phyloP scores from a whole-genome alignment of 306 rosid genomes.

The Fragaria vesca region DNA sequence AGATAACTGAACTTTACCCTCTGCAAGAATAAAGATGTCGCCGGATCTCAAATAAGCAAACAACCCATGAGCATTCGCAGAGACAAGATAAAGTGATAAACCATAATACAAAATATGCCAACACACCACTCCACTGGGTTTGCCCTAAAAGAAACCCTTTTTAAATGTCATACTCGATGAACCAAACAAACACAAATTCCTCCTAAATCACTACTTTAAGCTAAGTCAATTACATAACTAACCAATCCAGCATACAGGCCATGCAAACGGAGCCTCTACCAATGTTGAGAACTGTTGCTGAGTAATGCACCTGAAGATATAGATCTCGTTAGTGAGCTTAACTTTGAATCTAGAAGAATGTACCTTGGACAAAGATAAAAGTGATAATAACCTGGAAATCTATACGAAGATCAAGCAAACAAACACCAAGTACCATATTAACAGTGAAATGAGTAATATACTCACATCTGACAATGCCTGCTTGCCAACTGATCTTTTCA shows the following conservation, averaged over 20 bases:
- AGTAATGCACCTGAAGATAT: conserved; percentile 1
- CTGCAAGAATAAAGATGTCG: neutral
- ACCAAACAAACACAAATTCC: conserved; percentile 20
- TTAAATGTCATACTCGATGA: neutral
- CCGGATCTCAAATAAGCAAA: neutral
- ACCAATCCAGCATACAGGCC: conserved; percentile 17
- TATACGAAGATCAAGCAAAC: neutral
- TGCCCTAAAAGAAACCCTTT: neutral
- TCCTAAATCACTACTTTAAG: conserved; percentile 20
- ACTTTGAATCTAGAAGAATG: neutral
- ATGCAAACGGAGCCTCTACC: neutral
- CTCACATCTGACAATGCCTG: conserved; percentile 13
- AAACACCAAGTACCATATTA: neutral
- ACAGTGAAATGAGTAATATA: neutral
- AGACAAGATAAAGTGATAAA: neutral
- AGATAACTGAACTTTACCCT: neutral
- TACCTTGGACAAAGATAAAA: neutral
- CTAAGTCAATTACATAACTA: conserved; percentile 17
- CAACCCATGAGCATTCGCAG: neutral
- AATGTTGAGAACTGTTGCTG: neutral
- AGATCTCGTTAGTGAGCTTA: neutral
- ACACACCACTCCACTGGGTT: conserved; percentile 16
- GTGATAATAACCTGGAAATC: neutral
- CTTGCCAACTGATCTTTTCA: neutral
- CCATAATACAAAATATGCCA: neutral